Base-by-base conservation (phyloP, 257 asterid species). In the Jasminum sambac region DNA sequence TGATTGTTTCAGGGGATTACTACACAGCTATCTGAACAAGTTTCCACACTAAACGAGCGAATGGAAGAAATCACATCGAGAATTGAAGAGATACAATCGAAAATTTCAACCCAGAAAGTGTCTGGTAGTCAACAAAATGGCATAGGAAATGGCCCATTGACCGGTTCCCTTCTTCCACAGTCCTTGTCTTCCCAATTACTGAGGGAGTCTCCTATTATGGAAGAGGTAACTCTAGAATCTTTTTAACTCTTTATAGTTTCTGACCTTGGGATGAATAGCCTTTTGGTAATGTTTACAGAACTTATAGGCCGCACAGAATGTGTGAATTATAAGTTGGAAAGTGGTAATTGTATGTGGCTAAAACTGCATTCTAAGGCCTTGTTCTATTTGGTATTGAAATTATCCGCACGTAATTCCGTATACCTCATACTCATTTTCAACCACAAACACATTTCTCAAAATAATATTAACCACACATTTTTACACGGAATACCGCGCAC, bases 11-110 rank as follows among this genome's bases (percentile, higher is more conserved):
- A 95, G 99, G 99, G 96, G 44, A 82, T 88, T 25, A 85, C 87
- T 41, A 85, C 85, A 77, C 99, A 89, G 82, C 78, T 95, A 52
- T 88, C 96, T 6, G 99, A 95, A 81, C 97, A 95, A 80, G 88
- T 95, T 66, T 89, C 97, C 43, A 95, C 94, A 10, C 78, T 95
- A 76, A 89, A 85, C 30, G 97, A 95, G 80, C 85, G 99, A 72
- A 95, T 95, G 99, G 97, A 95, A 64, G 99, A 95, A 75, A 89
- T 95, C 70, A 91, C 97, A 41, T 88, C 98, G 17, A 82, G 93
- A 60, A 85, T 95, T 34, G 98, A 95, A 82, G 98, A 89, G 73
- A 75, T 95, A 2, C 89, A 87, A 87, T 82, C 95, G n/a, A 91
- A 89, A 74, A 65, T 91, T 26, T 76, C 83, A 63, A 40, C 69